Base-by-base conservation (phyloP, 805 yeast species). In the Yamadazyma scolyti region DNA sequence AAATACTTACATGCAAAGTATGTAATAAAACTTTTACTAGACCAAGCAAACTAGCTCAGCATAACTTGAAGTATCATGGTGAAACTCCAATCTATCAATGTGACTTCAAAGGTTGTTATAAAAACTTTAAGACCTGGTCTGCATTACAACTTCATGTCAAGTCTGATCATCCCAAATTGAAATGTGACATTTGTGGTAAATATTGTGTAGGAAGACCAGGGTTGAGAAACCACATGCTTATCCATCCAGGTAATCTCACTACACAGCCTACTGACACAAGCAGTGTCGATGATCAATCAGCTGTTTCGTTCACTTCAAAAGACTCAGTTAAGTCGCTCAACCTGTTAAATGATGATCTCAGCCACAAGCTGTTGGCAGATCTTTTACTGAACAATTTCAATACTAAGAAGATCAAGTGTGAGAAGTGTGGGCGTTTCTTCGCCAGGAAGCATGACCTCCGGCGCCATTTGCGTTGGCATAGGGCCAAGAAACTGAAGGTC, bases 161-260 rank as follows among this genome's bases (percentile, higher is more conserved):
- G 43, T 69, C 74, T 1, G 82, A 71, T 20, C 96, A 88, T 55
- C 86, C 89, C 4, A 77, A 80, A 48, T 43, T 80, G 16, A 65
- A 61, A 25, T 86, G 95, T 58, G 44, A 54, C 0, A 43, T 74
- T 1, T 88, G 96, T 63, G 77, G 75, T 5, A 79, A 76, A 50
- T 75, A 71, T 6, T 82, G 88, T 61, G 80, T 82, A 8, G 95
- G 94, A 17, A 75, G 71, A 27, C 64, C 68, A 16, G 93, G 88
- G 39, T 55, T 87, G 29, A 58, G 68, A 11, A 75, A 80, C 63
- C 96, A 89, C 51, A 77, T 82, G 87, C 56, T 68, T 25, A 46
- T 49, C 6, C 96, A 88, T n/a, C n/a, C n/a, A n/a, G n/a, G n/a
- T n/a, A n/a, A n/a, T n/a, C n/a, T n/a, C n/a, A n/a, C n/a, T n/a